Percentiles rank a stretch among this genome's conserved stretches.
Conservation (phyloP, 352 stramenopile genomes). For the Phytophthora hibernalis region DNA sequence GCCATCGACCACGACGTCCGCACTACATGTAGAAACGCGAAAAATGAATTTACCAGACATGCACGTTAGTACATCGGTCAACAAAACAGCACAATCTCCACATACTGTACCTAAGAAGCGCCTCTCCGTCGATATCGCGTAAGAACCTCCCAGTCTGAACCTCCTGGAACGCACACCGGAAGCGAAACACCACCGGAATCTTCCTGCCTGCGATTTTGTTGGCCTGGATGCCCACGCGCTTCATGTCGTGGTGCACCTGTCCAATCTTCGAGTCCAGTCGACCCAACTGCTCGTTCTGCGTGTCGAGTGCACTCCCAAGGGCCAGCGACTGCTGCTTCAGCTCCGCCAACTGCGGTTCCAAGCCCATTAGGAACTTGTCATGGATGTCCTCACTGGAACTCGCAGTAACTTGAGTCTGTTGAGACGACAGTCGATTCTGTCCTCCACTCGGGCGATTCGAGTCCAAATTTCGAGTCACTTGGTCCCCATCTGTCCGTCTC, state of each 20-base stretch:
- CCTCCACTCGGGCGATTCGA: background rate
- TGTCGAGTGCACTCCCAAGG: constrained; percentile 63
- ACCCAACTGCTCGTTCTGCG: constrained; percentile 71
- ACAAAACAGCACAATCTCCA: background rate
- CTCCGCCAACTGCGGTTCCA: constrained; percentile 67
- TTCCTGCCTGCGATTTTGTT: constrained; percentile 57
- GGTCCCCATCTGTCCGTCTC: background rate
- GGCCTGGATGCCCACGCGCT: constrained; percentile 68
- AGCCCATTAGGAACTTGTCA: constrained; percentile 53
- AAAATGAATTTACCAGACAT: background rate
- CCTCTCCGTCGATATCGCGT: constrained; percentile 64
- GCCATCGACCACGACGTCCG: constrained; percentile 64
- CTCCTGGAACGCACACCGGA: constrained; percentile 82
- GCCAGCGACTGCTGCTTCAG: constrained; percentile 75
- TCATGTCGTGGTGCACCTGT: constrained; percentile 72
- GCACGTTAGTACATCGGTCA: background rate
- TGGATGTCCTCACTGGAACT: constrained; percentile 37
- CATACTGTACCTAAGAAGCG: constrained; percentile 57
- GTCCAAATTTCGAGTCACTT: background rate
- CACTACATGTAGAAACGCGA: too few species aligned
- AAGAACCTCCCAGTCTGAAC: constrained; percentile 58
- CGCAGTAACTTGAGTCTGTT: constrained; percentile 8
- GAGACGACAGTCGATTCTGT: constrained; percentile 4
- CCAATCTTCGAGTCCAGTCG: constrained; percentile 72
- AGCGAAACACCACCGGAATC: constrained; percentile 52